phyloP scores from a whole-genome alignment of 2,329 filamentous ascomycete species.

The Colletotrichum liriopes region DNA sequence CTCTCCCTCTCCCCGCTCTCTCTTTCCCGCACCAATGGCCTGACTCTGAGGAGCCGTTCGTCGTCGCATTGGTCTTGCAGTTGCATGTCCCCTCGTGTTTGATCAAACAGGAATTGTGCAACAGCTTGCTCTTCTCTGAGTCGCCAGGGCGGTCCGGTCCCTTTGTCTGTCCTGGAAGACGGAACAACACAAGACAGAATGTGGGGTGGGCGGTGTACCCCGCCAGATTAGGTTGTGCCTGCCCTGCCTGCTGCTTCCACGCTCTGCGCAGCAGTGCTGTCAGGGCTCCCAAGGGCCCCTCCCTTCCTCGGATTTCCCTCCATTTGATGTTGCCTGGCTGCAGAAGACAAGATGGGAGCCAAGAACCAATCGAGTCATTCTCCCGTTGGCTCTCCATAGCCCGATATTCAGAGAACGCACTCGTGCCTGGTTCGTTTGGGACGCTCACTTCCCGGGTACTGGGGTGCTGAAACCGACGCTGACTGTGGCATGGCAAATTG shows the following conservation, averaged over 20 bases:
- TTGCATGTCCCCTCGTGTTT: neutral
- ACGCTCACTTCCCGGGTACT: neutral
- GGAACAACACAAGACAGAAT: neutral
- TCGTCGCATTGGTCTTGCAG: neutral
- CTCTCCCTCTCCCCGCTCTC: neutral
- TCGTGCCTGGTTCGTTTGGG: neutral
- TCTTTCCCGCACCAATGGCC: neutral
- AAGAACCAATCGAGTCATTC: neutral
- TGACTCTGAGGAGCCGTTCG: neutral
- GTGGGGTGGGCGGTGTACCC: conserved; percentile 11
- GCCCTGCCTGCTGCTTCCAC: conserved; percentile 2
- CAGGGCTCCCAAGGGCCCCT: neutral
- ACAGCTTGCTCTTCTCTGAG: neutral
- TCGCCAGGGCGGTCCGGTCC: neutral
- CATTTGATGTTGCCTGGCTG: neutral
- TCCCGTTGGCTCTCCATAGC: neutral
- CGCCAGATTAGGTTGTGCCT: conserved; percentile 28
- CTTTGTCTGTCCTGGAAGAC: conserved; percentile 31
- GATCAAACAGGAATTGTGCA: neutral
- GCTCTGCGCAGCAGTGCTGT: neutral
- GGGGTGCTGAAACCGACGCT: conserved; percentile 8
- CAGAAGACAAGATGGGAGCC: neutral
- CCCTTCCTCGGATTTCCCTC: neutral
- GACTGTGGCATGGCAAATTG: neutral
- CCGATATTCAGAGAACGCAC: neutral